phyloP scores from a whole-genome alignment of 139 green algal genomes.

The Tetradesmus lagerheimii region DNA sequence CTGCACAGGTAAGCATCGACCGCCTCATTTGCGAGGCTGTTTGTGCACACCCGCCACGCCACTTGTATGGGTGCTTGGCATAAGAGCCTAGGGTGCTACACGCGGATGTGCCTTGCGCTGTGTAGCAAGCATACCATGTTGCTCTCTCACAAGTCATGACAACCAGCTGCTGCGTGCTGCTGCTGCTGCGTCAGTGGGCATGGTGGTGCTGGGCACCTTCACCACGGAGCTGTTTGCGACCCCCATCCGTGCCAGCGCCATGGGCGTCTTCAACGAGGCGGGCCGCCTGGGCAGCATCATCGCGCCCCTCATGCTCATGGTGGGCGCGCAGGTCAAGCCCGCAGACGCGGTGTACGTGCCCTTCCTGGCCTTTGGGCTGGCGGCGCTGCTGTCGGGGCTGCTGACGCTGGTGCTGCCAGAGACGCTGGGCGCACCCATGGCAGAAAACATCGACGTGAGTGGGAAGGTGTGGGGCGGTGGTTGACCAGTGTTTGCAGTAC shows the following conservation, averaged over 20 bases:
- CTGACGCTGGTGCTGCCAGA: slow-evolving; percentile 63
- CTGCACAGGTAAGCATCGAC: slow-evolving; percentile 47
- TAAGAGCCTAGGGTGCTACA: too few relatives aligned
- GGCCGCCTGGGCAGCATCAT: slow-evolving; percentile 46
- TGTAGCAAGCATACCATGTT: too few relatives aligned
- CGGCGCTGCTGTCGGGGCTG: slow-evolving; percentile 44
- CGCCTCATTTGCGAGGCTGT: too few relatives aligned
- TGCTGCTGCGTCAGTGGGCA: slow-evolving; percentile 32
- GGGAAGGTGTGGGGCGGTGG: too few relatives aligned
- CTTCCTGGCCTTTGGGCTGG: slow-evolving; percentile 56
- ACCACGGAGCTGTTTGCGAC: slow-evolving; percentile 62
- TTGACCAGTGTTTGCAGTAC: too few relatives aligned
- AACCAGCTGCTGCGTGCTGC: not conserved
- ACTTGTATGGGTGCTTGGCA: too few relatives aligned
- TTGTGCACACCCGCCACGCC: too few relatives aligned
- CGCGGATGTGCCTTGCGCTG: too few relatives aligned
- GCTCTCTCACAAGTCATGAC: too few relatives aligned
- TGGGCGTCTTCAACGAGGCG: slow-evolving; percentile 58
- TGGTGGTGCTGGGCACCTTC: slow-evolving; percentile 58
- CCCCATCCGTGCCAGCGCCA: slow-evolving; percentile 38
- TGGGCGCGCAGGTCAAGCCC: slow-evolving; percentile 32
- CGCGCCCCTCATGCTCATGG: slow-evolving; percentile 57
- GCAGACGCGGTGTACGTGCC: slow-evolving; percentile 37
- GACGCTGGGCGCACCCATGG: slow-evolving; percentile 57
- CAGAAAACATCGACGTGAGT: slow-evolving; percentile 53